Evolutionary conservation across 805 yeast genomes (phyloP), one percentile per base, ranked within the genome.

Genomic region (Wickerhamomyces rabaulensis): DNA sequence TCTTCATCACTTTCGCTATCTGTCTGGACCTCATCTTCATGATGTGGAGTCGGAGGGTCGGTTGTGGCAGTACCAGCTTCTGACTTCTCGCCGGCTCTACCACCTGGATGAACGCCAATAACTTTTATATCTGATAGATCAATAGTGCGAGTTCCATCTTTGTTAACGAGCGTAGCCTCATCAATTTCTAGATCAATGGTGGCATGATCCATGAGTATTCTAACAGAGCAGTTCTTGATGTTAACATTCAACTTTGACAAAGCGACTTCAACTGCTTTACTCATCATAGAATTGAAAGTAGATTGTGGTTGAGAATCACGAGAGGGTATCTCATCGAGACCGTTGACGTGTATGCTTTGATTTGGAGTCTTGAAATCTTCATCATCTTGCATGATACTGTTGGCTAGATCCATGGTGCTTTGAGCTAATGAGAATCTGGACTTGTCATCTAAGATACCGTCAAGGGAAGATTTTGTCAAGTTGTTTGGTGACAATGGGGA

Each of bases 331-430:
- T 42, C 43, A 27, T 47, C 52, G 29, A 55, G 55, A 41, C 51
- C 40, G 7, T 42, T 49, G 26, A 41, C 45, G 44, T 64, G 58
- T 42, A 63, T 21, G 29, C 48, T 52, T 22, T 56, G 50, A 10
- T 29, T 35, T 4, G 46, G 46, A 2, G 51, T 36, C 7, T 47
- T 43, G 21, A 47, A 42, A 2, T 52, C 59, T 6, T 45, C 45
- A 7, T 50, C 58, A 17, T 56, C 60, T 19, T 67, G 66, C 39
- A 71, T 59, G 39, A 72, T 59, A 12, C 75, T 69, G 51, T 74
- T 76, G 3, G 94, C 89, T 46, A 89, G 69, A 54, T 84, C 88
- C 20, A 83, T 82, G 0, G 92, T 82, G 47, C 94, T 84, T 55
- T 81, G 84, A 0, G 87, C 81, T 47, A 87, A 63, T 47, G 82